Percentiles rank a stretch among this genome's conserved stretches.
phyloP scores from a whole-genome alignment of 768 basidiomycete genomes.

The Boletus rubroflammeus region DNA sequence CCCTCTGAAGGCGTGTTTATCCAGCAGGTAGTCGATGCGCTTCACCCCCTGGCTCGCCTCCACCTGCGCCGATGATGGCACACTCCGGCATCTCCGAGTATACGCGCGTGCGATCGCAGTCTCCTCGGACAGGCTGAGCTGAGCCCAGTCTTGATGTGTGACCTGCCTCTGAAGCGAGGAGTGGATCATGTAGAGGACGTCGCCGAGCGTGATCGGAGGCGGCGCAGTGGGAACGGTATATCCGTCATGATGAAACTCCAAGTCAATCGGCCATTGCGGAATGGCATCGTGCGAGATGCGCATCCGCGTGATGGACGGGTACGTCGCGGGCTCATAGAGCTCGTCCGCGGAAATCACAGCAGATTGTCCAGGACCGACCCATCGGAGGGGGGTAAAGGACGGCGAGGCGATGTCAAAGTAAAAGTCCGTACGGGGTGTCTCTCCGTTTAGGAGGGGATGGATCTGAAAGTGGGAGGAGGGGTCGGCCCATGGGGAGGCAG shows the following conservation, averaged over 20 bases:
- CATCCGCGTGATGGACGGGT: slow-evolving; percentile 51
- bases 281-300: slow-evolving; percentile 55
- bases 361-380: slow-evolving; percentile 38
- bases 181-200: slow-evolving; percentile 53
- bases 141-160: slow-evolving; percentile 35
- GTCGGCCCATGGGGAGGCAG: slow-evolving; percentile 23
- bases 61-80: slow-evolving; percentile 27
- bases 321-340: slow-evolving; percentile 49
- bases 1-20: slow-evolving; percentile 36
- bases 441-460: slow-evolving; percentile 45
- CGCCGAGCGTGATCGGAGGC: slow-evolving; percentile 53
- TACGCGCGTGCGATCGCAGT: slow-evolving; percentile 35
- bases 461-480: slow-evolving; percentile 27
- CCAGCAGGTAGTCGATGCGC: slow-evolving; percentile 37
- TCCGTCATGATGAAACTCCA: slow-evolving; percentile 38
- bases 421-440: slow-evolving; percentile 42
- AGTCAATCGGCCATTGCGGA: slow-evolving; percentile 59
- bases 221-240: slow-evolving; percentile 19
- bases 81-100: slow-evolving; percentile 33
- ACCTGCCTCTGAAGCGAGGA: slow-evolving; percentile 42
- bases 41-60: slow-evolving; percentile 39
- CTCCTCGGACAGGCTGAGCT: slow-evolving; percentile 24
- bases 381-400: slow-evolving; percentile 42
- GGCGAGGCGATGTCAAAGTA: slow-evolving; percentile 55
- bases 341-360: slow-evolving; percentile 41